Evolutionary conservation across 2,329 filamentous ascomycete species (phyloP).

Genomic region (Colletotrichum navitas): DNA sequence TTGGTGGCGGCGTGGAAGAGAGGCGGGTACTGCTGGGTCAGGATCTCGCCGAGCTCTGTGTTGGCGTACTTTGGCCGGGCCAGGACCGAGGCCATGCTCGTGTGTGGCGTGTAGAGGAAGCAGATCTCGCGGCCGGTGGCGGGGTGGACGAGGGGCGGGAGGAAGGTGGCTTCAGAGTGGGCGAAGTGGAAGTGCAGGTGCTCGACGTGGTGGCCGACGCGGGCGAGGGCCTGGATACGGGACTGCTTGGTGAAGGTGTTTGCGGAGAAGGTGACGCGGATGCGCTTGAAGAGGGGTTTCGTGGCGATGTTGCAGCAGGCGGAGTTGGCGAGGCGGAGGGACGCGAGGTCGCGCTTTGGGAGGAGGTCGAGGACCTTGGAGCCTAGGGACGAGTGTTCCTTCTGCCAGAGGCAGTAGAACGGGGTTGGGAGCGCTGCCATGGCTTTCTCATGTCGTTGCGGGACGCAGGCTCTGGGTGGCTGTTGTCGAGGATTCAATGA

Average conservation of each 20-base stretch:
- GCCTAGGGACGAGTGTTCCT: conserved; percentile 58
- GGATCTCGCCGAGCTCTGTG: conserved; percentile 81
- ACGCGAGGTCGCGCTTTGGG: conserved; percentile 65
- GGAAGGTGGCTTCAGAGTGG: conserved; percentile 82
- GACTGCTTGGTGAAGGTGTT: conserved; percentile 81
- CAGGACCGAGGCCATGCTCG: conserved; percentile 71
- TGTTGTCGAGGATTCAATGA: neutral
- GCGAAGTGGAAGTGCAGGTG: conserved; percentile 83
- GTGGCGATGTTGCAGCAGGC: conserved; percentile 79
- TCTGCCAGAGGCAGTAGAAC: conserved; percentile 69
- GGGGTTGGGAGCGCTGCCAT: conserved; percentile 62
- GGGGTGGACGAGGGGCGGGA: conserved; percentile 87
- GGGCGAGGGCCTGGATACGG: conserved; percentile 78
- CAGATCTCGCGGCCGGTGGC: conserved; percentile 80
- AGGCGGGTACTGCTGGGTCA: conserved; percentile 89
- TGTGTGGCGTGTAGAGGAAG: conserved; percentile 86
- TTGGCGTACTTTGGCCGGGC: conserved; percentile 83
- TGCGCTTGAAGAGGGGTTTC: conserved; percentile 75
- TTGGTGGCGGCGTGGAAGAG: conserved; percentile 92
- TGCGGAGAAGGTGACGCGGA: conserved; percentile 77
- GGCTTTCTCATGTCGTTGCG: conserved; percentile 61
- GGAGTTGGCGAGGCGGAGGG: conserved; percentile 75
- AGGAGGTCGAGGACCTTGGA: conserved; percentile 64
- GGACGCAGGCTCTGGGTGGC: conserved; percentile 6
- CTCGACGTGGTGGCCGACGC: conserved; percentile 84